phyloP scores from a whole-genome alignment of 2,329 filamentous ascomycete genomes.

The Scolecobasidium constrictum region DNA sequence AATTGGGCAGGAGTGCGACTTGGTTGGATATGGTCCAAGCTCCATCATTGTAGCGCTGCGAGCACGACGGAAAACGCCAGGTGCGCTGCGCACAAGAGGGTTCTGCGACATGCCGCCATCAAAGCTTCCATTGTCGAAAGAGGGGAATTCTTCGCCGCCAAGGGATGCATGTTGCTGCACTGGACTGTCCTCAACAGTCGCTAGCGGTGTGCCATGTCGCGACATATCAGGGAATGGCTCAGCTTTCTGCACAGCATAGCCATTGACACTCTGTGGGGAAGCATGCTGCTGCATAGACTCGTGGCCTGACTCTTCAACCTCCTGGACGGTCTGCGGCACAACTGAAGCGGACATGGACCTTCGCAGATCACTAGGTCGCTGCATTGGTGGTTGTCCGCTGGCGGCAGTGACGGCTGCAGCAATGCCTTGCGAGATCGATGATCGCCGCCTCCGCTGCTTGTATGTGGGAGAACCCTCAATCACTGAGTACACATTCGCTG shows the following conservation, averaged over 20 bases:
- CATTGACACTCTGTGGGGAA: conserved; percentile 8
- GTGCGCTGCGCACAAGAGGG: conserved; percentile 47
- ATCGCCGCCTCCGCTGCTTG: conserved; percentile 90
- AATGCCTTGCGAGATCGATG: conserved; percentile 77
- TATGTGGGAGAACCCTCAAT: conserved; percentile 98
- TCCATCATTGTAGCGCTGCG: conserved; percentile 95
- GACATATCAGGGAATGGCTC: conserved; percentile 69
- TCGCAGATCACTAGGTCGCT: conserved; percentile 81
- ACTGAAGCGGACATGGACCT: conserved; percentile 85
- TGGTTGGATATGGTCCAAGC: conserved; percentile 89
- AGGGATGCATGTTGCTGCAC: conserved; percentile 58
- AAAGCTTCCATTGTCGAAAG: conserved; percentile 52
- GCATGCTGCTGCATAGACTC: conserved; percentile 50
- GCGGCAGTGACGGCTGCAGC: conserved; percentile 54
- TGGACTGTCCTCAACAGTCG: conserved; percentile 73
- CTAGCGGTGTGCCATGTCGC: conserved; percentile 80
- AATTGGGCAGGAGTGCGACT: conserved; percentile 98
- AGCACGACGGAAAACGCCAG: conserved; percentile 75
- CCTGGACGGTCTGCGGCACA: conserved; percentile 53
- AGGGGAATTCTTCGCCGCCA: conserved; percentile 59
- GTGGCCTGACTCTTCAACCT: conserved; percentile 76
- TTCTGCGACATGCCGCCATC: conserved; percentile 42
- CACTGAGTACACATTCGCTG: conserved; percentile 81
- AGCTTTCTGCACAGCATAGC: conserved; percentile 59
- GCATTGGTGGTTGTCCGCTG: conserved; percentile 46